Evolutionary conservation across 2,329 filamentous ascomycete genomes (phyloP), one percentile per base, ranked within the genome.

Genomic region (Pseudocercospora fuligena): DNA sequence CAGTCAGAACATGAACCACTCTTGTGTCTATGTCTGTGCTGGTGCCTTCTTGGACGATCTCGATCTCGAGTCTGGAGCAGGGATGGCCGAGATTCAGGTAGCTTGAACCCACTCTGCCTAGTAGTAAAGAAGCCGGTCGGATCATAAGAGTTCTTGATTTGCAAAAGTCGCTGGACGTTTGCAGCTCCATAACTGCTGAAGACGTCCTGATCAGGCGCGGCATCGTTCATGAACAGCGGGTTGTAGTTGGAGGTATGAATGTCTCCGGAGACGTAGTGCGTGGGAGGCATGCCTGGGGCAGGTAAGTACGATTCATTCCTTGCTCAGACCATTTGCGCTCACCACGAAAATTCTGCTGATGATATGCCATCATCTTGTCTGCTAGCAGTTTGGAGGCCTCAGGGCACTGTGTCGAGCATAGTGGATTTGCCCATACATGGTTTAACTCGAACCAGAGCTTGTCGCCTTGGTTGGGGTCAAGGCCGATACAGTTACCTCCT

Each of bases 221-320:
- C 71, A 62, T 74, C 69, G 49, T 74, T 73, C 69, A 72, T 68
- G 59, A 72, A 73, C 4, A 70, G 36, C 1, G 70, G 70, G 36
- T 67, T 69, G 61, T 70, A 70, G 16, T 60, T 61, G 4, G 53
- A 36, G n/a, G 21, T 63, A 29, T 56, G 21, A 21, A 61, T n/a
- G 57, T 68, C 60, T 16, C 66, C 70, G 14, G 66, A 70, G 36
- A 67, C 33, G 40, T 69, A 72, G 36, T 69, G 70, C n/a, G 65
- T 72, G 7, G 68, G 62, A 14, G 61, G n/a, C 5, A 69, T 49
- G n/a, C 46, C 46, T 49, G 19, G 9, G 46, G 6, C 23, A 23
- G 11, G 11, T 49, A 21, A n/a, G 21, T 6, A 7, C 16, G 5
- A 23, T 23, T 23, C 6, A 8, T 21, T 47, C n/a, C 6, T 47